Base-by-base conservation (phyloP, 495 filamentous ascomycete species). In the Chaetomidium leptoderma region DNA sequence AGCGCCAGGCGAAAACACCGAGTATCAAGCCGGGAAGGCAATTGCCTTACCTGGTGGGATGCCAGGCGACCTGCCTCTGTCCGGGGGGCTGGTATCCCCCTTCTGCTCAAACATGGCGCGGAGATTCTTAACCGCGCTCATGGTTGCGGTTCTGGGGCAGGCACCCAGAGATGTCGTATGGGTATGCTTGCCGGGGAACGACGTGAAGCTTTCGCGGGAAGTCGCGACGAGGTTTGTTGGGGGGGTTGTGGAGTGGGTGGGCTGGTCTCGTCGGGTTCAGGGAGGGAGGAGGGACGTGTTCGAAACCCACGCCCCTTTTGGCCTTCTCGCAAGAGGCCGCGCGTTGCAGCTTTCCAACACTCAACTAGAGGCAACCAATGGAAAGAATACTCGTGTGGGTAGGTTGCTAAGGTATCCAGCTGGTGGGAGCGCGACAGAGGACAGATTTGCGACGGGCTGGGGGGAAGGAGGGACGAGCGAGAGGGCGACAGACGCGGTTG, bases 41-140 rank as follows among this genome's bases (percentile, higher is more conserved):
- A 43, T 11, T 32, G 58, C 42, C 66, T 67, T 68, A 71, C 68
- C 43, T 53, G 46, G 50, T 23, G 68, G 63, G 26, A 66, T 75
- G 52, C 78, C 84, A 54, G 88, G 86, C 39, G 88, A 89, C 67
- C 86, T 81, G 56, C 89, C 89, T 68, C 88, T 84, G 56, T 87
- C 83, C 32, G 86, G 86, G 52, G 87, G 83, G 43, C 83, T 84
- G 11, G 72, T 71, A 36, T 79, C 78, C 62, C 79, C 80, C 66
- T 82, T 83, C 62, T 82, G 85, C 78, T 96, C 91, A 69, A 96
- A 96, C 79, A 89, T 90, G 64, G 91, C 91, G 55, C 90, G 83
- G 58, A 96, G 82, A 74, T 87, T 90, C 70, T 69, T 79, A 60
- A 79, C 77, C 56, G 69, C 70, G 59, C 75, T 77, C 76, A 78